Conservation (phyloP, 345 rosid genomes). For the Noccaea caerulescens region DNA sequence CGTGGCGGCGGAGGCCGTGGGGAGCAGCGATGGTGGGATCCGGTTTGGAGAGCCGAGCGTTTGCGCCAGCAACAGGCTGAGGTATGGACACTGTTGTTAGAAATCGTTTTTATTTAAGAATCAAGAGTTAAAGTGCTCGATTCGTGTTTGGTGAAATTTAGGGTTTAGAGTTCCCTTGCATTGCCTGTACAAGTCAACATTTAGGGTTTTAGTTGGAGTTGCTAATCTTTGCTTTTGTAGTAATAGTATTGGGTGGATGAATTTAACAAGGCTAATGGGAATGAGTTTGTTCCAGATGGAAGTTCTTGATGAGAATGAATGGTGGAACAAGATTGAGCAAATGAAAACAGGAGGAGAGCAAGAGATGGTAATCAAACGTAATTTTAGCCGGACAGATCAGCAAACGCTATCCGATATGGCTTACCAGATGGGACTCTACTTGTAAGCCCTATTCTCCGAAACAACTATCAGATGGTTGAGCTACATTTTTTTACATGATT, state of each 20-base stretch:
- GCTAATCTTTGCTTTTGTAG: no score
- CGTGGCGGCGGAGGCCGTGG: slow-evolving; percentile 62
- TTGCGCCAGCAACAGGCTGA: slow-evolving; percentile 74
- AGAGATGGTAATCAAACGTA: slow-evolving; percentile 75
- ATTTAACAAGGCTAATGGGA: background rate
- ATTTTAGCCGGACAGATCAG: slow-evolving; percentile 72
- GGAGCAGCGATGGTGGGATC: slow-evolving; percentile 99
- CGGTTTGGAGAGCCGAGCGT: slow-evolving; percentile 97
- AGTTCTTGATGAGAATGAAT: slow-evolving; percentile 76
- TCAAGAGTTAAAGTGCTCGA: background rate
- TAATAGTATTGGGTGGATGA: background rate
- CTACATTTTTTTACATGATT: background rate
- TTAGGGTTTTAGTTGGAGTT: no score
- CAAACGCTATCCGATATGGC: slow-evolving; percentile 78
- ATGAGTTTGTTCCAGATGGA: slow-evolving; percentile 58
- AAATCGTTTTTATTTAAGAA: background rate
- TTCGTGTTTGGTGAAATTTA: slow-evolving; percentile 15
- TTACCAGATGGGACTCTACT: slow-evolving; percentile 70
- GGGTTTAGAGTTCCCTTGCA: no score
- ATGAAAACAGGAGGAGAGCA: slow-evolving; percentile 68
- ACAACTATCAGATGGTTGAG: background rate
- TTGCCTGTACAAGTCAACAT: no score
- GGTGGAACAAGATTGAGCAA: slow-evolving; percentile 85
- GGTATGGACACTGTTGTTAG: slow-evolving; percentile 28
- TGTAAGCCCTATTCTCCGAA: slow-evolving; percentile 57